These are phyloP conservation scores for Barnettozyma botsteinii DNA, from an alignment of 805 yeast genomes.

Conservation along the genomic window DNA sequence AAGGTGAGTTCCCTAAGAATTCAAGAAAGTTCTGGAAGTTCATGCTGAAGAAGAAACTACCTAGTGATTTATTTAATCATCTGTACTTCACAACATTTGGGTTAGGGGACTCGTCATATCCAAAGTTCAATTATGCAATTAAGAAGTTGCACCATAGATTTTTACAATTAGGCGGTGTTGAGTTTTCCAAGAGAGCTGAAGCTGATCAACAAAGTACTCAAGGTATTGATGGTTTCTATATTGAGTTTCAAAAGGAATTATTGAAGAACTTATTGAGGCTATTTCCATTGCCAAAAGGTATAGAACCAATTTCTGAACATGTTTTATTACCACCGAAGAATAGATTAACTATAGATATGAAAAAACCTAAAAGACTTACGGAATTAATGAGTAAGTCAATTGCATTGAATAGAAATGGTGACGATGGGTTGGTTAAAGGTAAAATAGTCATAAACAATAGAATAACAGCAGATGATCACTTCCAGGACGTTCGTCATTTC, in stretches of 20 bases:
- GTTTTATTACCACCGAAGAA: slow-evolving; percentile 35
- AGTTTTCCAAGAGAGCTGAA: slow-evolving; percentile 70
- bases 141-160: slow-evolving; percentile 75
- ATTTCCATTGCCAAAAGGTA: slow-evolving; percentile 32
- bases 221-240: slow-evolving; percentile 69
- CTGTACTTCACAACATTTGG: slow-evolving; percentile 73
- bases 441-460: slow-evolving; percentile 46
- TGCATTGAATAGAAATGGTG: slow-evolving; percentile 28
- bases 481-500: slow-evolving; percentile 82
- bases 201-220: slow-evolving; percentile 82
- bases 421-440: slow-evolving; percentile 32
- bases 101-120: slow-evolving; percentile 89
- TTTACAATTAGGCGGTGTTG: slow-evolving; percentile 74
- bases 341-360: slow-evolving; percentile 24
- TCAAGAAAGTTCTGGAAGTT: slow-evolving; percentile 70
- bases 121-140: slow-evolving; percentile 83
- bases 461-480: slow-evolving; percentile 67
- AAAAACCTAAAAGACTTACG: slow-evolving; percentile 29
- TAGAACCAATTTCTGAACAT: slow-evolving; percentile 28
- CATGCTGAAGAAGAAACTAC: slow-evolving; percentile 59
- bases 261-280: slow-evolving; percentile 30
- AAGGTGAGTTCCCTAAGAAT: slow-evolving; percentile 86
- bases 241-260: slow-evolving; percentile 62
- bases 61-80: slow-evolving; percentile 56
- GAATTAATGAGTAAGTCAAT: slow-evolving; percentile 23